Evolutionary conservation across 1,284 basidiomycete species (phyloP).

Genomic region (Golubevia pallescens): DNA sequence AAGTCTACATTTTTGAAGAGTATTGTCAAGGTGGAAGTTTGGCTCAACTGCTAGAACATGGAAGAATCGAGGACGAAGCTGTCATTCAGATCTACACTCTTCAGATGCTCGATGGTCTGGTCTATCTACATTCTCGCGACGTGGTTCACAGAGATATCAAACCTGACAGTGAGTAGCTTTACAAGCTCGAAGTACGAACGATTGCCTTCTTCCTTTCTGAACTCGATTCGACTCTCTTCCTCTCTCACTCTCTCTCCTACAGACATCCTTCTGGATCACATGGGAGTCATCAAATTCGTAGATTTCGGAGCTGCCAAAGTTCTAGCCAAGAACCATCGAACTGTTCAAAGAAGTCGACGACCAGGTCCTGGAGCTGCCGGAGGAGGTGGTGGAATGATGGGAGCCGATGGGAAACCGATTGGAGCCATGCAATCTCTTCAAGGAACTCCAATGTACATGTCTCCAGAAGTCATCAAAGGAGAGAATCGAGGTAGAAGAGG

Average conservation of each 20-base stretch:
- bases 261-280: slow-evolving; percentile 91
- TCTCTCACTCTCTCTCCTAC: neutral
- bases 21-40: slow-evolving; percentile 96
- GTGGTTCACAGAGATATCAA: slow-evolving; percentile 98
- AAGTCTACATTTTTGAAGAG: slow-evolving; percentile 99
- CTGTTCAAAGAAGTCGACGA: neutral
- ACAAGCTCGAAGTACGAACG: neutral
- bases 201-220: neutral
- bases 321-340: slow-evolving; percentile 88
- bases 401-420: slow-evolving; percentile 2
- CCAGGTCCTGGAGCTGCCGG: neutral
- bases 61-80: slow-evolving; percentile 94
- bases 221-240: neutral
- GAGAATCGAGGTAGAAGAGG: slow-evolving; percentile 69
- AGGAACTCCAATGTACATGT: slow-evolving; percentile 99
- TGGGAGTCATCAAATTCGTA: slow-evolving; percentile 94
- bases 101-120: slow-evolving; percentile 93
- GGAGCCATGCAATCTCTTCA: slow-evolving; percentile 69
- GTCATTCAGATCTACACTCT: slow-evolving; percentile 94
- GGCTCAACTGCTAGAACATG: slow-evolving; percentile 86
- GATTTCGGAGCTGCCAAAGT: slow-evolving; percentile 99
- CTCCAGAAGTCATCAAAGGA: slow-evolving; percentile 94
- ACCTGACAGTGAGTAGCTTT: slow-evolving; percentile 81
- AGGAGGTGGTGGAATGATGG: neutral
- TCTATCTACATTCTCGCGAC: slow-evolving; percentile 88